phyloP scores from a whole-genome alignment of 257 asterid species.

The Solanum pimpinellifolium region DNA sequence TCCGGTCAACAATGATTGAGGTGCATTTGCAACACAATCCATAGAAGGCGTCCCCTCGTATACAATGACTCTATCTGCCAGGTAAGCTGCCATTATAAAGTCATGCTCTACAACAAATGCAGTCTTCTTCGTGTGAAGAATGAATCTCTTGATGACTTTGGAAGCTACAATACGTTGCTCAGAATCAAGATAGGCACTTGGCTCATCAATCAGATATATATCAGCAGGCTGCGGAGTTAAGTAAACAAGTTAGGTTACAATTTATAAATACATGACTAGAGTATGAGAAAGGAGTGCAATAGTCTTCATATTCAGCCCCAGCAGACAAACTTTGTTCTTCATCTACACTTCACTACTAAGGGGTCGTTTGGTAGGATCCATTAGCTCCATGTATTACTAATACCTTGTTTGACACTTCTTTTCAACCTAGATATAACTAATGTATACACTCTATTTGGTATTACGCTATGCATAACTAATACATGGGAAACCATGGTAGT shows the following conservation, averaged over 20 bases:
- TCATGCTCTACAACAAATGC: conserved; percentile 97
- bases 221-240: conserved; percentile 84
- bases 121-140: conserved; percentile 92
- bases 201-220: conserved; percentile 89
- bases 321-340: not conserved
- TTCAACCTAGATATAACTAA: no score
- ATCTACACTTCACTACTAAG: not conserved
- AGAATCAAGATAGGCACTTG: conserved; percentile 97
- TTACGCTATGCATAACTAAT: not conserved
- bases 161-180: conserved; percentile 99
- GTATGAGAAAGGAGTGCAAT: not conserved
- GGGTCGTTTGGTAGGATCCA: not conserved
- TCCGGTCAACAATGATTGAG: conserved; percentile 92
- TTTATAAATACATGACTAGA: not conserved
- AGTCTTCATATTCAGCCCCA: not conserved
- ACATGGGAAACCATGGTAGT: not conserved
- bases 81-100: conserved; percentile 97
- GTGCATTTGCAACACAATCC: conserved; percentile 83
- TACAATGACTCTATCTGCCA: conserved; percentile 94
- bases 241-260: not conserved
- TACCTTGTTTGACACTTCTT: not conserved
- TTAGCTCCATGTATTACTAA: not conserved
- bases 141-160: conserved; percentile 93
- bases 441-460: not conserved
- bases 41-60: conserved; percentile 83